Evolutionary conservation across 495 filamentous ascomycete genomes (phyloP).

Genomic region (Antarctomyces pellizariae): DNA sequence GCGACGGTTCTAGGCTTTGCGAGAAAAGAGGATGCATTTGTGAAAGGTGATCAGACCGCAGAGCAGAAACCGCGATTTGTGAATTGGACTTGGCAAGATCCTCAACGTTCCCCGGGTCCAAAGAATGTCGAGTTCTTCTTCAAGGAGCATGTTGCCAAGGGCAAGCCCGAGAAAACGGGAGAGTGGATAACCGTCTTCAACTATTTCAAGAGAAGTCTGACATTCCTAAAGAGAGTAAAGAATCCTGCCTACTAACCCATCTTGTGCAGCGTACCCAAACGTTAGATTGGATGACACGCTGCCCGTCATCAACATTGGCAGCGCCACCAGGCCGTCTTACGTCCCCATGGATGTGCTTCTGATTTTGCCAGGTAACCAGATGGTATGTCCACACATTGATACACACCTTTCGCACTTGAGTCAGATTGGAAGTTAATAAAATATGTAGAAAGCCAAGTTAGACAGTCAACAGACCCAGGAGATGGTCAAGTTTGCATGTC

Average conservation of each 20-base stretch:
- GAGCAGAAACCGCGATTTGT: no score
- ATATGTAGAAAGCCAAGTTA: no score
- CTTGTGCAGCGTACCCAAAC: constrained; percentile 23
- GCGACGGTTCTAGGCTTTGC: no score
- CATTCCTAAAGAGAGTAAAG: constrained; percentile 3
- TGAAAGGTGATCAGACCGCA: no score
- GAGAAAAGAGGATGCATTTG: no score
- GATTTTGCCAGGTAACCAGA: constrained; percentile 34
- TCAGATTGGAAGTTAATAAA: no score
- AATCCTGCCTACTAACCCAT: constrained; percentile 9
- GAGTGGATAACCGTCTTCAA: constrained; percentile 25
- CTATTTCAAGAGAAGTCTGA: constrained; percentile 26
- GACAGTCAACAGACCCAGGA: constrained; percentile 29
- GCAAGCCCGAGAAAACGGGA: constrained; percentile 2
- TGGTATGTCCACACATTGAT: constrained; percentile 24
- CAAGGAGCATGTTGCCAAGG: constrained; percentile 6
- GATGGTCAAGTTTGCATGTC: constrained; percentile 51
- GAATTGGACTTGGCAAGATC: no score
- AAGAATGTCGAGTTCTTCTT: constrained; percentile 26
- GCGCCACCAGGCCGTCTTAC: constrained; percentile 29
- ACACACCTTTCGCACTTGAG: no score
- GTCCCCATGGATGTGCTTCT: constrained; percentile 41
- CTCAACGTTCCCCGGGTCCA: constrained; percentile 23
- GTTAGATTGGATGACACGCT: constrained; percentile 14
- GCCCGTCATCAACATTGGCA: constrained; percentile 54